Percentiles rank a stretch among this genome's conserved stretches.
phyloP scores from a whole-genome alignment of 257 asterid genomes.

The Craterostigma plantagineum region DNA sequence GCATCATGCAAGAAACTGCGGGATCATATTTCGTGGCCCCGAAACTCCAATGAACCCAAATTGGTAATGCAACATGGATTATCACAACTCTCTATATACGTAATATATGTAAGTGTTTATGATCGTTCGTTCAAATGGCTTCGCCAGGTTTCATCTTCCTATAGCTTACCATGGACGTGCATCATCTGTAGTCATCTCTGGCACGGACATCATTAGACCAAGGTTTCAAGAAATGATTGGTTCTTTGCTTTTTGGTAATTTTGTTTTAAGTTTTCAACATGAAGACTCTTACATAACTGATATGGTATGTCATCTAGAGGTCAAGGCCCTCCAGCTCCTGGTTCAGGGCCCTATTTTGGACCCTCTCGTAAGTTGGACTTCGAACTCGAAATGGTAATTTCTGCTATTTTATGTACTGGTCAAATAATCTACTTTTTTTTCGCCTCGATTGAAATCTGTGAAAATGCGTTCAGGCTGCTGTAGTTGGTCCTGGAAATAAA shows the following conservation, averaged over 20 bases:
- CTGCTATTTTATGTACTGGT: neutral
- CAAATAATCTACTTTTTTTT: conserved; percentile 1
- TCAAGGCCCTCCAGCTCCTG: conserved; percentile 58
- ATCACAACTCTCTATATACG: neutral
- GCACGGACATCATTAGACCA: conserved; percentile 83
- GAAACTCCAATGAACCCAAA: conserved; percentile 52
- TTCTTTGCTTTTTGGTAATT: conserved; percentile 4
- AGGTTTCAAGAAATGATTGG: conserved; percentile 29
- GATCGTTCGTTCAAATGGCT: conserved; percentile 2
- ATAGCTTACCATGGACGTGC: conserved; percentile 98
- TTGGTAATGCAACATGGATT: conserved; percentile 27
- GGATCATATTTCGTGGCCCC: conserved; percentile 78
- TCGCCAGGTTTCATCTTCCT: conserved; percentile 83
- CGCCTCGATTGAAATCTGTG: neutral
- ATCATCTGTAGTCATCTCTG: conserved; percentile 80
- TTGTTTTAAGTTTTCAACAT: conserved; percentile 2
- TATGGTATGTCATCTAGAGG: conserved; percentile 41
- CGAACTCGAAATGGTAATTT: conserved; percentile 89
- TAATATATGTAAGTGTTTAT: conserved; percentile 2
- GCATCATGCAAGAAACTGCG: conserved; percentile 88
- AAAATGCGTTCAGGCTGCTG: conserved; percentile 51
- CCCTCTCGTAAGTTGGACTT: conserved; percentile 94
- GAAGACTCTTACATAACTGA: neutral
- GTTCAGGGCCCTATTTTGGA: conserved; percentile 69
- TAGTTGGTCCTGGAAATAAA: conserved; percentile 84